Evolutionary conservation across 352 stramenopile genomes (phyloP).

Genomic region (Phytophthora macrochlamydospora): DNA sequence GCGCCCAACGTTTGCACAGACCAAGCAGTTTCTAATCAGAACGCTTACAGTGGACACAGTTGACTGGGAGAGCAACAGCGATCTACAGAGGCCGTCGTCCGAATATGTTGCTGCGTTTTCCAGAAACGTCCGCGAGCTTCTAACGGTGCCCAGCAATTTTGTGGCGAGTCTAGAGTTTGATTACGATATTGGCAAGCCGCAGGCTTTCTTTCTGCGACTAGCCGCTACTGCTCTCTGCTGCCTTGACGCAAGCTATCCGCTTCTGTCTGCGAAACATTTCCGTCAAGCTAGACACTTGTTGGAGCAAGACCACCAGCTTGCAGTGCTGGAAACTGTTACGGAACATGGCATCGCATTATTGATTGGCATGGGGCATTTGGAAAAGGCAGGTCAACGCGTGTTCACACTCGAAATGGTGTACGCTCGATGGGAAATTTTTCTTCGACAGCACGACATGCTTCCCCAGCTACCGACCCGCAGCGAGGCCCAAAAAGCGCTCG

Average conservation of each 20-base stretch:
- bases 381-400: constrained; percentile 63
- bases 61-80: constrained; percentile 28
- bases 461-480: constrained; percentile 62
- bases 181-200: constrained; percentile 77
- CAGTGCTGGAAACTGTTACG: constrained; percentile 66
- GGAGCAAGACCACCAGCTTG: constrained; percentile 77
- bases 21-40: constrained; percentile 49
- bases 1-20: constrained; percentile 55
- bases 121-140: constrained; percentile 38
- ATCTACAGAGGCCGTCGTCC: constrained; percentile 16
- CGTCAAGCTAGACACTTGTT: constrained; percentile 56
- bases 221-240: constrained; percentile 53
- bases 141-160: constrained; percentile 40
- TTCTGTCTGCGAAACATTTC: constrained; percentile 56
- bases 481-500: constrained; percentile 75
- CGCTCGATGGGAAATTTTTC: constrained; percentile 78
- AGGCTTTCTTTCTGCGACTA: constrained; percentile 72
- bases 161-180: constrained; percentile 66
- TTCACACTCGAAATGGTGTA: constrained; percentile 90
- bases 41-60: constrained; percentile 46
- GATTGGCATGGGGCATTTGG: constrained; percentile 80
- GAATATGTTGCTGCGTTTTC: constrained; percentile 54
- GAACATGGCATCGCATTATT: constrained; percentile 75
- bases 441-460: constrained; percentile 76
- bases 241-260: constrained; percentile 40